Conservation (phyloP, 768 basidiomycete genomes). For the Calocera cornea region DNA sequence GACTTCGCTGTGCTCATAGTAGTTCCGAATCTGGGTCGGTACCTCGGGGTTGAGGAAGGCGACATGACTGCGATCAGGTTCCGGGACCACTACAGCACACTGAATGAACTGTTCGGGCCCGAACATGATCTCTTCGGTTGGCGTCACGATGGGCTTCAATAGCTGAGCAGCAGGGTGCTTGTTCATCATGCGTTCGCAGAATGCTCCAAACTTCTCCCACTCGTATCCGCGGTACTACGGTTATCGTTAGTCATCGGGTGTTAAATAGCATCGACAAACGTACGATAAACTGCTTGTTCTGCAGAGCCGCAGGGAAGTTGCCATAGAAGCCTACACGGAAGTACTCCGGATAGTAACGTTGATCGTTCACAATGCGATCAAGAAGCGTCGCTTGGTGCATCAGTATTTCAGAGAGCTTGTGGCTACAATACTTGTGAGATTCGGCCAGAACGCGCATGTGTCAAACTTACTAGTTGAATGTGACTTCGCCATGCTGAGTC, state of each 20-base stretch:
- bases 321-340: slow-evolving; percentile 91
- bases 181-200: slow-evolving; percentile 81
- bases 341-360: slow-evolving; percentile 82
- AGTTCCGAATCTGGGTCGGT: slow-evolving; percentile 59
- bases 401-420: slow-evolving; percentile 70
- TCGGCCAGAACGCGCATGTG: background rate
- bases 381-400: slow-evolving; percentile 75
- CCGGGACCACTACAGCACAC: slow-evolving; percentile 71
- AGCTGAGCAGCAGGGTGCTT: slow-evolving; percentile 79
- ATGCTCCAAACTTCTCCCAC: slow-evolving; percentile 84
- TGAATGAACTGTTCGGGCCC: slow-evolving; percentile 78
- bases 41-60: slow-evolving; percentile 82
- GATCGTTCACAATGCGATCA: slow-evolving; percentile 71
- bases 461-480: slow-evolving; percentile 70
- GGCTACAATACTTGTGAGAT: slow-evolving; percentile 30
- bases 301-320: slow-evolving; percentile 71
- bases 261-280: slow-evolving; percentile 18
- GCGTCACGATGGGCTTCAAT: slow-evolving; percentile 57
- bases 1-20: slow-evolving; percentile 80
- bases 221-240: slow-evolving; percentile 80
- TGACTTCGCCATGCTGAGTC: slow-evolving; percentile 73
- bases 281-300: slow-evolving; percentile 85
- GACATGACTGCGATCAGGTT: slow-evolving; percentile 60
- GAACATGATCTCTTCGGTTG: slow-evolving; percentile 64
- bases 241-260: slow-evolving; percentile 3